Conservation (phyloP, 140 eudicot species). For the Ambrosia hybrid region DNA sequence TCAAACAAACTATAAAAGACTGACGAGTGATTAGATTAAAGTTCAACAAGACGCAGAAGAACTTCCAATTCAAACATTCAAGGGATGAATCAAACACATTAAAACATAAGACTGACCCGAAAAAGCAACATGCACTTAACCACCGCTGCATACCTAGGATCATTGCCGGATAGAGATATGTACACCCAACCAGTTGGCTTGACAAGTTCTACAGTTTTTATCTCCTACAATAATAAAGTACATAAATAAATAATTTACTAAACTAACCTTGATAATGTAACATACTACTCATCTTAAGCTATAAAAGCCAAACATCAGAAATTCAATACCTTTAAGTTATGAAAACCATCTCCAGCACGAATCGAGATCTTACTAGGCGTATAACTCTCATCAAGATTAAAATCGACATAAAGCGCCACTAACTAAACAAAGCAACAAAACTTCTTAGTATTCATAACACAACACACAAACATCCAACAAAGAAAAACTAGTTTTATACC, state of each 20-base stretch:
- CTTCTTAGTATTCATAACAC: too few relatives aligned
- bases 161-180: conserved; percentile 81
- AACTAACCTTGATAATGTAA: not conserved
- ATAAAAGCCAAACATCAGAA: conserved; percentile 12
- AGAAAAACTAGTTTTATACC: too few relatives aligned
- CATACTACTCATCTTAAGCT: not conserved
- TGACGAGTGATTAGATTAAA: too few relatives aligned
- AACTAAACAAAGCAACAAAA: conserved; percentile 42
- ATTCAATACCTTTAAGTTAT: conserved; percentile 73
- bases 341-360: conserved; percentile 98
- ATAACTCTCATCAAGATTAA: conserved; percentile 97
- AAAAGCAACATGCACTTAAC: not conserved
- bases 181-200: conserved; percentile 96
- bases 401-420: conserved; percentile 86
- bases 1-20: too few relatives aligned
- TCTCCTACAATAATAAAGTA: conserved; percentile 56
- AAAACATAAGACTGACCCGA: not conserved
- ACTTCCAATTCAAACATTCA: too few relatives aligned
- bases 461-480: not conserved
- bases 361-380: conserved; percentile 92
- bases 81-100: too few relatives aligned
- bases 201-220: conserved; percentile 84
- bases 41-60: not conserved
- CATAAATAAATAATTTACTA: not conserved
- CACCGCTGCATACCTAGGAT: conserved; percentile 61